Evolutionary conservation across 2,329 filamentous ascomycete species (phyloP).

Genomic region (Aureobasidium sp.): DNA sequence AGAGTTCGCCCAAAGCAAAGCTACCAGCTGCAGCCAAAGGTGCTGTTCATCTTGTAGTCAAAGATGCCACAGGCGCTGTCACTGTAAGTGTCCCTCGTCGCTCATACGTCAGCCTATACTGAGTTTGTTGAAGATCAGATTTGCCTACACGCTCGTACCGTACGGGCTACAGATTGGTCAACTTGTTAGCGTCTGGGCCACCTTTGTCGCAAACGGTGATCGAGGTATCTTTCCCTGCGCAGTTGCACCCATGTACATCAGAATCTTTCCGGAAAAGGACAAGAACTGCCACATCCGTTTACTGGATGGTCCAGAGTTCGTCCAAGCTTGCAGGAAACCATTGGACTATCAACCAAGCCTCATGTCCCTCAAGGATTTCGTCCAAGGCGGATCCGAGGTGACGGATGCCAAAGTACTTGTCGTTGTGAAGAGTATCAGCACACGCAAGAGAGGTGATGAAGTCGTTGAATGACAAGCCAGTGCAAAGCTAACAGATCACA

Average conservation of each 20-base stretch:
- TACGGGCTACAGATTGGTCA: conserved; percentile 46
- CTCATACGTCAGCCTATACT: not conserved
- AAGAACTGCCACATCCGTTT: conserved; percentile 48
- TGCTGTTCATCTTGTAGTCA: conserved; percentile 49
- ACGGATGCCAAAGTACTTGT: conserved; percentile 47
- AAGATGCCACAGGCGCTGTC: conserved; percentile 49
- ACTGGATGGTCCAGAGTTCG: conserved; percentile 42
- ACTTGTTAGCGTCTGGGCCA: conserved; percentile 51
- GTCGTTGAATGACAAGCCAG: not conserved
- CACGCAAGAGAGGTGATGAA: conserved; percentile 40
- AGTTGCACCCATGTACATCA: conserved; percentile 45
- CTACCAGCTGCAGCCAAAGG: conserved; percentile 42
- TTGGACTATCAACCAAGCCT: conserved; percentile 39
- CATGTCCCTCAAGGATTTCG: conserved; percentile 52
- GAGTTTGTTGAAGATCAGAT: conserved; percentile 36
- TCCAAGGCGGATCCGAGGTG: conserved; percentile 49
- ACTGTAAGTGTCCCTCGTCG: conserved; percentile 34
- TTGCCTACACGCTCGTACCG: conserved; percentile 42
- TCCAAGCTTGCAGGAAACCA: conserved; percentile 40
- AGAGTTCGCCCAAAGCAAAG: conserved; percentile 37
- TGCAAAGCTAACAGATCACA: conserved; percentile 17
- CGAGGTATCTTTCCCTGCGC: conserved; percentile 34
- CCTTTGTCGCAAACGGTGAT: conserved; percentile 47
- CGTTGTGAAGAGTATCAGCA: conserved; percentile 52
- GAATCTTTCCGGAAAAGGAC: conserved; percentile 53